Conservation (phyloP, 2,329 filamentous ascomycete species). For the Fusarium longipes region DNA sequence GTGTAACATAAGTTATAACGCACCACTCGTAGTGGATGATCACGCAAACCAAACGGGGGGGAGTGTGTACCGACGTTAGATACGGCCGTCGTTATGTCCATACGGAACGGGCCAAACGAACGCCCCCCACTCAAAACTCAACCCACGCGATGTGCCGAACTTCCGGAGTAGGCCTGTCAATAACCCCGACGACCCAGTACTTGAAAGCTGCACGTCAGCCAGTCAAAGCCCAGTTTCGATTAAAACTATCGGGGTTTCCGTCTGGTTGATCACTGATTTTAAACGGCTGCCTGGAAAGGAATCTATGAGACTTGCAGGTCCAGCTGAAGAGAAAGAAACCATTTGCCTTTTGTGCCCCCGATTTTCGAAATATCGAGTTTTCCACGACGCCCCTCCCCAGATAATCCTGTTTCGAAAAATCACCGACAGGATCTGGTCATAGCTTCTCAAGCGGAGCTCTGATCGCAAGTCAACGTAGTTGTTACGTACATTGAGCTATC, state of each 20-base stretch:
- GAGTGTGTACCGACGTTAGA: constrained; percentile 18
- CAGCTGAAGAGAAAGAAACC: background rate
- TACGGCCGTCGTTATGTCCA: constrained; percentile 20
- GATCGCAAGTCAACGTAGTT: constrained; percentile 14
- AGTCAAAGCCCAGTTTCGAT: constrained; percentile 20
- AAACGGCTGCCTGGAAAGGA: constrained; percentile 24
- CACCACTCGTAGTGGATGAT: constrained; percentile 12
- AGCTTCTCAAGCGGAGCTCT: constrained; percentile 10
- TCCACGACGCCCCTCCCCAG: background rate
- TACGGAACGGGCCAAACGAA: constrained; percentile 39
- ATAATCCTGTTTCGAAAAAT: background rate
- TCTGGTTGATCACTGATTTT: constrained; percentile 32
- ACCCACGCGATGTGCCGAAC: constrained; percentile 45
- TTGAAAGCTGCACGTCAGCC: constrained; percentile 27
- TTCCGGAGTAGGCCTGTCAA: constrained; percentile 37
- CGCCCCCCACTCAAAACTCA: constrained; percentile 31
- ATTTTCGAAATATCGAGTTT: background rate
- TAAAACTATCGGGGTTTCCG: constrained; percentile 19
- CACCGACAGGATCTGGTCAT: constrained; percentile 37
- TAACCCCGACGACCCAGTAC: constrained; percentile 38
- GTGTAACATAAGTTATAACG: constrained; percentile 17
- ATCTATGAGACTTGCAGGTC: background rate
- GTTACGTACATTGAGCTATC: constrained; percentile 16
- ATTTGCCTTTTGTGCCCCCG: background rate
- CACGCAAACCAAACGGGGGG: constrained; percentile 26